phyloP scores from a whole-genome alignment of 441 rosid species.

The Erodium moschatum region DNA sequence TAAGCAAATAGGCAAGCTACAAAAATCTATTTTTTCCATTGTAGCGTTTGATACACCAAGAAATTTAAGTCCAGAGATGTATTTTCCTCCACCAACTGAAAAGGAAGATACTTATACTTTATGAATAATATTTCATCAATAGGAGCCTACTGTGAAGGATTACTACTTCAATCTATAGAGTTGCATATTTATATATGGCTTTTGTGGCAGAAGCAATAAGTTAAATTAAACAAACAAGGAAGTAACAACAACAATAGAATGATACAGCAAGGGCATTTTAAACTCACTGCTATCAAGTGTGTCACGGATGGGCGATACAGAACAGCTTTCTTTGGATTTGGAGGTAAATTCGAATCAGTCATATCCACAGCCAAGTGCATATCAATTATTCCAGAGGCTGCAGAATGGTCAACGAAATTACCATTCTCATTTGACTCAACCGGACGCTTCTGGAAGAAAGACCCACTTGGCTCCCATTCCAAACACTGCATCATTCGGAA shows the following conservation, averaged over 20 bases:
- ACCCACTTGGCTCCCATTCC: constrained; percentile 91
- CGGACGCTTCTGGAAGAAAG: constrained; percentile 51
- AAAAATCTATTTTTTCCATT: background rate
- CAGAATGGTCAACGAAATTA: constrained; percentile 53
- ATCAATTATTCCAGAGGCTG: constrained; percentile 71
- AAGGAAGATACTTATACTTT: background rate
- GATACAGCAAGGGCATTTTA: constrained; percentile 12
- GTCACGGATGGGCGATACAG: constrained; percentile 80
- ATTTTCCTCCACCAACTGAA: background rate
- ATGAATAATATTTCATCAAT: background rate
- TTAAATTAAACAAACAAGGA: background rate
- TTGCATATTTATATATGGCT: background rate
- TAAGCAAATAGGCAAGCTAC: constrained; percentile 4
- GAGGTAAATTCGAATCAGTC: constrained; percentile 67
- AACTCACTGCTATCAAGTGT: constrained; percentile 77
- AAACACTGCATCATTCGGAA: constrained; percentile 86
- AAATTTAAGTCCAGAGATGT: background rate
- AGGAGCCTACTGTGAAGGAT: background rate
- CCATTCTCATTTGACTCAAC: constrained; percentile 64
- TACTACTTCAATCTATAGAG: background rate
- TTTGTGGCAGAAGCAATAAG: background rate
- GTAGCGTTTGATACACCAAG: background rate
- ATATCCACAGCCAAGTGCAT: constrained; percentile 59
- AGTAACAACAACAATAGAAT: constrained; percentile 11
- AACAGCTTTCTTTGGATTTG: constrained; percentile 79